These are phyloP conservation scores for Yarrowia hollandica DNA, from an alignment of 805 yeast species.

Conservation along the genomic window DNA sequence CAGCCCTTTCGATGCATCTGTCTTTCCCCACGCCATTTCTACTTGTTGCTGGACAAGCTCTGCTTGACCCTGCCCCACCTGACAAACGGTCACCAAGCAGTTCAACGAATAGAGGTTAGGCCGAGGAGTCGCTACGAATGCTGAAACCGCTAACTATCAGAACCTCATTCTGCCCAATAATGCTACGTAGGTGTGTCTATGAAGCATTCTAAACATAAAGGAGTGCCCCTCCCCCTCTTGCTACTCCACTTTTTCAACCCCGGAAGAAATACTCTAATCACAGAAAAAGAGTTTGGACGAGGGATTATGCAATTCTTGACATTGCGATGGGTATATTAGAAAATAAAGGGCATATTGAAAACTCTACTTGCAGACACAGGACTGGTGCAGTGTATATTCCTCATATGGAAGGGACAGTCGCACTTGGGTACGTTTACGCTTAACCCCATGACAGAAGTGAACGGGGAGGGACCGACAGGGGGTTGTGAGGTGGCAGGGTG, in stretches of 20 bases:
- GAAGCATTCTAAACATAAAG: too few species aligned
- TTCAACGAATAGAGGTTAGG: too few species aligned
- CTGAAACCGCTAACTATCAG: too few species aligned
- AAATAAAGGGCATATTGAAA: neutral
- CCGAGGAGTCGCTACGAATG: too few species aligned
- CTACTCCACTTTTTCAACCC: slow-evolving; percentile 6
- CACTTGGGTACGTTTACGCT: neutral
- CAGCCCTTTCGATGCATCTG: slow-evolving; percentile 3
- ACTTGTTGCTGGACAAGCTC: slow-evolving; percentile 13
- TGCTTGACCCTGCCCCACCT: neutral
- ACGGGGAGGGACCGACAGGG: too few species aligned
- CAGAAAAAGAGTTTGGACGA: slow-evolving; percentile 4
- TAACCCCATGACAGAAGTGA: neutral
- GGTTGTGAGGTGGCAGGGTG: too few species aligned
- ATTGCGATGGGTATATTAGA: neutral
- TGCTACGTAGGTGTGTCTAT: too few species aligned
- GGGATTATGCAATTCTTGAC: slow-evolving; percentile 6
- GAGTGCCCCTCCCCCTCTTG: slow-evolving; percentile 1
- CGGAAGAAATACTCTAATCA: slow-evolving; percentile 11
- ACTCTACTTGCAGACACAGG: slow-evolving; percentile 5
- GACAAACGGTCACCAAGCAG: too few species aligned
- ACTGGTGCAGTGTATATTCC: neutral
- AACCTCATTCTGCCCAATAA: too few species aligned
- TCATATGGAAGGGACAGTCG: neutral
- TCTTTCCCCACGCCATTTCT: neutral